Evolutionary conservation across 1,284 basidiomycete species (phyloP).

Genomic region (Ganoderma boninense): DNA sequence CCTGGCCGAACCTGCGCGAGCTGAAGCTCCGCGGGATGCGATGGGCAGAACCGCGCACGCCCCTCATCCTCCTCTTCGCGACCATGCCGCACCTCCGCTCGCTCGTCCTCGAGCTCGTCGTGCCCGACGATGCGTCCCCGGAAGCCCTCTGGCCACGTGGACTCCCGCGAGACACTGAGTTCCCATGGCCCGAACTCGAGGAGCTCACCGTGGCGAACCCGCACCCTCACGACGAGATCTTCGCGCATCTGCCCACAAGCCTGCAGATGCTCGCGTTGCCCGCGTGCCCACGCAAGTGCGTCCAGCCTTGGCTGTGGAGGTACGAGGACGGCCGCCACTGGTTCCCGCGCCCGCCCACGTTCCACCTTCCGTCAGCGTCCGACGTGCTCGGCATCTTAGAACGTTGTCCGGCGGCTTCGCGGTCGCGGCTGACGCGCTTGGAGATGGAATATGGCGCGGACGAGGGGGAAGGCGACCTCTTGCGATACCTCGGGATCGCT

Average conservation of each 20-base stretch:
- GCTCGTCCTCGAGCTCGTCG: not conserved
- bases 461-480: not conserved
- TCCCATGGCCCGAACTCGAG: not conserved
- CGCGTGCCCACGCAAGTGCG: no score
- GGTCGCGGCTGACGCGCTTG: not conserved
- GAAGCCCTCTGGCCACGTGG: not conserved
- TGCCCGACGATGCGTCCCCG: not conserved
- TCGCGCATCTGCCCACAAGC: not conserved
- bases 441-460: not conserved
- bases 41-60: not conserved
- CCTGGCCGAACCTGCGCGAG: not conserved
- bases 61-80: not conserved
- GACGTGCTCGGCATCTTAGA: not conserved
- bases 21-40: not conserved
- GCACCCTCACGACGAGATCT: conserved; percentile 8
- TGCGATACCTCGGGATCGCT: not conserved
- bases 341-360: not conserved
- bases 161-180: not conserved
- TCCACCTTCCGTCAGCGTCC: not conserved
- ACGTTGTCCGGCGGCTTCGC: not conserved
- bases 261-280: no score
- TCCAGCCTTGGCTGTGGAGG: not conserved
- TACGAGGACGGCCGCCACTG: not conserved
- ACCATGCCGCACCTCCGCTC: not conserved
- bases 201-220: conserved; percentile 7